These are phyloP conservation scores for Diaporthe caulivora DNA, from an alignment of 2,329 filamentous ascomycete genomes.

Conservation along the genomic window DNA sequence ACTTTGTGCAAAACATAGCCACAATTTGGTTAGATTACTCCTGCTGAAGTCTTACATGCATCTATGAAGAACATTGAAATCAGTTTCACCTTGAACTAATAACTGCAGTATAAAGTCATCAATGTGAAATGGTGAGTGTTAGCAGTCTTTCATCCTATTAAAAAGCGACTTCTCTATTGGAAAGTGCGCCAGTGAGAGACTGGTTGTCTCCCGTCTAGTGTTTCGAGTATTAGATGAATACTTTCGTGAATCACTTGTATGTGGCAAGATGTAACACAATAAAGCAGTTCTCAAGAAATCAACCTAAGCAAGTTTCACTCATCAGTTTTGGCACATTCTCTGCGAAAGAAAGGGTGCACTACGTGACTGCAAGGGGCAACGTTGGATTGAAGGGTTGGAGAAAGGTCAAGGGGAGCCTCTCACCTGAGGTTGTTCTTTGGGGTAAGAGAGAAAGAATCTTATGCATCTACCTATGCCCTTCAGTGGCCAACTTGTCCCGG, in stretches of 20 bases:
- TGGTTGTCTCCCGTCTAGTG: too few species aligned
- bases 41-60: not conserved
- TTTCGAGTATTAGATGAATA: too few species aligned
- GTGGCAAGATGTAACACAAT: not conserved
- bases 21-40: not conserved
- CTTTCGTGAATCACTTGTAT: not conserved
- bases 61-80: not conserved
- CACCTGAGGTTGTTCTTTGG: not conserved
- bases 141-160: not conserved
- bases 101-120: not conserved
- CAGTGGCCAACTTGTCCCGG: not conserved
- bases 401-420: not conserved
- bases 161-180: too few species aligned
- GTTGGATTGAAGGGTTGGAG: not conserved
- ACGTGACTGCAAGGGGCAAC: not conserved
- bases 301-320: not conserved
- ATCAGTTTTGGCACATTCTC: not conserved
- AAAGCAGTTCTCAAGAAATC: not conserved
- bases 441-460: not conserved
- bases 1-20: not conserved
- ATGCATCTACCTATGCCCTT: not conserved
- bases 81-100: not conserved
- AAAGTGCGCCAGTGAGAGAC: too few species aligned
- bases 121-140: too few species aligned
- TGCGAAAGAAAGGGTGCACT: not conserved